phyloP scores from a whole-genome alignment of 2,329 filamentous ascomycete species.

The Fusarium equiseti region DNA sequence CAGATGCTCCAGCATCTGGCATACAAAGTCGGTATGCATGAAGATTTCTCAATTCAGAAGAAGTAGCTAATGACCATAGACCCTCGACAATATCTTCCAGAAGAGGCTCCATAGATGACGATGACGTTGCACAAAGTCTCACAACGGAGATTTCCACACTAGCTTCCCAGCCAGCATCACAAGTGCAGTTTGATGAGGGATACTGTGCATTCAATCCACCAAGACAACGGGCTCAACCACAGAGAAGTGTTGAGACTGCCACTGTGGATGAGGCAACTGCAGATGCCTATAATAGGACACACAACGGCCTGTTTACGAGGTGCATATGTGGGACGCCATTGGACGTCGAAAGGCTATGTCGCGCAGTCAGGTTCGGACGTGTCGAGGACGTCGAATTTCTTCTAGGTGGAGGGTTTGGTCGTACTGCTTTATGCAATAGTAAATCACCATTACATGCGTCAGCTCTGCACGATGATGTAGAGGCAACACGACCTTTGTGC shows the following conservation, averaged over 20 bases:
- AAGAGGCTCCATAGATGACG: neutral
- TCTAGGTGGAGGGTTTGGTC: neutral
- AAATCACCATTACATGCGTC: neutral
- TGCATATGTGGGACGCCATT: too few relatives aligned
- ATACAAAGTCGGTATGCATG: neutral
- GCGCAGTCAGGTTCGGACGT: too few relatives aligned
- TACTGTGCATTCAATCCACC: too few relatives aligned
- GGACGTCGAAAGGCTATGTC: too few relatives aligned
- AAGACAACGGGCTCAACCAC: neutral
- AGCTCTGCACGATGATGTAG: neutral
- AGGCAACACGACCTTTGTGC: neutral
- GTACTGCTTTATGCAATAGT: accelerated
- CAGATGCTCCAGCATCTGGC: neutral
- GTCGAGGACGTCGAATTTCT: neutral
- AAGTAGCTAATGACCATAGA: neutral
- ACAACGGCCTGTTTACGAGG: neutral
- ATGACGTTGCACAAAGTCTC: too few relatives aligned
- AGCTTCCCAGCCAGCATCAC: neutral
- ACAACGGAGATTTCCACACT: constrained; percentile 3
- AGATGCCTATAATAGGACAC: neutral
- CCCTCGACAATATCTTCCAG: neutral
- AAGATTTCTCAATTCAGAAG: neutral
- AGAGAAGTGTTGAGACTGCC: accelerated
- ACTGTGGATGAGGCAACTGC: neutral
- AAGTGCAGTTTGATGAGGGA: neutral